Conservation (phyloP, 768 basidiomycete species). For the Pleurotus sapidus region DNA sequence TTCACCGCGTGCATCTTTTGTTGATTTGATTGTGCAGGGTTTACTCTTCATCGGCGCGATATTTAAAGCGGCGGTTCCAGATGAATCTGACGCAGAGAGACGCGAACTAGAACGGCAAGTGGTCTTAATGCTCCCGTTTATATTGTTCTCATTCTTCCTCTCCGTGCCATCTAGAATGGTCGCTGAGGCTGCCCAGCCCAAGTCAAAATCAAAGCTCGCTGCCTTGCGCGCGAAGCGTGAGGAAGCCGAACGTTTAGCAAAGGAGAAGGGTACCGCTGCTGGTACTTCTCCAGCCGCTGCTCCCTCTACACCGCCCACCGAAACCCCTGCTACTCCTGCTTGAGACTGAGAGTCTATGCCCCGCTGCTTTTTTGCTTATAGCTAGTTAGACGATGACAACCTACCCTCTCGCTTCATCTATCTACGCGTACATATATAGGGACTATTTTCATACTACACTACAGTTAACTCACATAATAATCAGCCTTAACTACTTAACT, state of each 20-base stretch:
- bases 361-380: too few relatives aligned
- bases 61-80: conserved; percentile 82
- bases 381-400: too few relatives aligned
- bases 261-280: conserved; percentile 17
- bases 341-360: too few relatives aligned
- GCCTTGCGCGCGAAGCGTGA: conserved; percentile 13
- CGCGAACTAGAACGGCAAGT: conserved; percentile 88
- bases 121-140: neutral
- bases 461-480: too few relatives aligned
- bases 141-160: conserved; percentile 8
- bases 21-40: conserved; percentile 43
- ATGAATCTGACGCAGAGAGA: conserved; percentile 91
- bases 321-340: neutral
- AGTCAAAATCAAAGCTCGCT: conserved; percentile 41
- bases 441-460: too few relatives aligned
- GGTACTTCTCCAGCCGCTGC: conserved; percentile 4
- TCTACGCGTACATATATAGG: neutral
- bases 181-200: conserved; percentile 78
- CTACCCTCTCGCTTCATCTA: too few relatives aligned
- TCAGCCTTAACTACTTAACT: too few relatives aligned
- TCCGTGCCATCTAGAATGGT: conserved; percentile 59
- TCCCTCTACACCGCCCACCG: neutral
- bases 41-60: conserved; percentile 87
- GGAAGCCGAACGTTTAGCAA: conserved; percentile 22
- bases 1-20: neutral